phyloP scores from a whole-genome alignment of 2,329 filamentous ascomycete species.

The Colletotrichum echinochloae region DNA sequence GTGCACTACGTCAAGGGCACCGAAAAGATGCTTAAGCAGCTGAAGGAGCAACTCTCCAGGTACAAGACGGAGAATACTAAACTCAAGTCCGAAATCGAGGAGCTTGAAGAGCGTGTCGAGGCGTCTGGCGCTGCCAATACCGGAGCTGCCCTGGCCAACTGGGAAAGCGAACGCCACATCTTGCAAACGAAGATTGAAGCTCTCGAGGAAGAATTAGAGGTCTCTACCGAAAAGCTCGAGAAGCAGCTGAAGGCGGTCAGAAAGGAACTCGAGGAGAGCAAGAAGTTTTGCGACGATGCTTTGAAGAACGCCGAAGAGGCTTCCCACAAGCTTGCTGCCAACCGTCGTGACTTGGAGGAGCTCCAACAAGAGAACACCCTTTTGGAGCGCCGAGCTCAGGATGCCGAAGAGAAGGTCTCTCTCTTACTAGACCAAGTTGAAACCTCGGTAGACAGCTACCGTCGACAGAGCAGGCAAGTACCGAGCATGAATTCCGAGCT shows the following conservation, averaged over 20 bases:
- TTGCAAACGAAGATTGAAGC: constrained; percentile 77
- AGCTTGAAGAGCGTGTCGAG: constrained; percentile 67
- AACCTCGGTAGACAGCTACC: constrained; percentile 92
- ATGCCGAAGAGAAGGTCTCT: constrained; percentile 93
- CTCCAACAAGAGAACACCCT: constrained; percentile 84
- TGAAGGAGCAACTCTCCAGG: constrained; percentile 95
- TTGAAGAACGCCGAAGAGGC: constrained; percentile 65
- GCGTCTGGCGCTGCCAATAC: constrained; percentile 47
- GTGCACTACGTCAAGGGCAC: constrained; percentile 98
- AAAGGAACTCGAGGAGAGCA: constrained; percentile 74
- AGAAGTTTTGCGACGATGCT: constrained; percentile 77
- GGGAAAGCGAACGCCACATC: constrained; percentile 78
- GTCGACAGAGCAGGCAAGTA: constrained; percentile 76
- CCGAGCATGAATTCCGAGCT: constrained; percentile 65
- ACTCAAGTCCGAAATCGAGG: constrained; percentile 84
- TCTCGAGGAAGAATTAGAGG: constrained; percentile 76
- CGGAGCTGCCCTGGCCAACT: constrained; percentile 65
- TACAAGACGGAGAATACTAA: constrained; percentile 89
- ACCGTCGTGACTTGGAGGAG: constrained; percentile 79
- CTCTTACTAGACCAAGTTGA: constrained; percentile 95
- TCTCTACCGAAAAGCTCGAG: constrained; percentile 77
- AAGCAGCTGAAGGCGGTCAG: constrained; percentile 75
- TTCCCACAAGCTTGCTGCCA: constrained; percentile 67
- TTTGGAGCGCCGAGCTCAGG: constrained; percentile 85
- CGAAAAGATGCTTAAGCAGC: constrained; percentile 98